Evolutionary conservation across 108 stramenopile species (phyloP).

Genomic region (Pseudonitzschia multiseries): DNA sequence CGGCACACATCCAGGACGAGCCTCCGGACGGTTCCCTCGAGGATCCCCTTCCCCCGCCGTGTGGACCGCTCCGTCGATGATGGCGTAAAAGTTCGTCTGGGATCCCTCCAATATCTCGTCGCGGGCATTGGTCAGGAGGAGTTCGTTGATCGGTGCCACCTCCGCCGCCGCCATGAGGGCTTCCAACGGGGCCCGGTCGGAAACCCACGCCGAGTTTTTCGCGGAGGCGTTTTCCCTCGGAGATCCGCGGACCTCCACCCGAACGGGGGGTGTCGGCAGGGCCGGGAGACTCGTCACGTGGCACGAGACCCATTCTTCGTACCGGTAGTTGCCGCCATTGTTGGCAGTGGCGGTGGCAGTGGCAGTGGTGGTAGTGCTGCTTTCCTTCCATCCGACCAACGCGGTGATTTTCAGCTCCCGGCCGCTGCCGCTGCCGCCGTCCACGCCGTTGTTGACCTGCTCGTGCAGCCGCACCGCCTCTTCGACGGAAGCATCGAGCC

Average conservation of each 20-base stretch:
- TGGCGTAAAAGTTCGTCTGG: neutral
- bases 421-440: neutral
- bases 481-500: neutral
- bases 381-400: neutral
- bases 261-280: neutral
- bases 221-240: neutral
- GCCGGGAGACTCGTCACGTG: neutral
- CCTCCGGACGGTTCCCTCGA: neutral
- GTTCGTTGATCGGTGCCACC: neutral
- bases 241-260: constrained; percentile 1
- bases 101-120: neutral
- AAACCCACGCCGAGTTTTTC: neutral
- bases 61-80: neutral
- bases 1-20: neutral
- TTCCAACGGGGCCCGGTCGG: neutral
- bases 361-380: neutral
- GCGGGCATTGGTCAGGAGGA: neutral
- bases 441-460: neutral
- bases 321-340: neutral
- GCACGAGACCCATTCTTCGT: neutral
- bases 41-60: neutral
- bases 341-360: neutral
- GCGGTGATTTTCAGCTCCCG: neutral
- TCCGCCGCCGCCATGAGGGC: neutral
- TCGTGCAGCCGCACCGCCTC: neutral